phyloP scores from a whole-genome alignment of 768 basidiomycete genomes.

The Kwoniella dendrophila region DNA sequence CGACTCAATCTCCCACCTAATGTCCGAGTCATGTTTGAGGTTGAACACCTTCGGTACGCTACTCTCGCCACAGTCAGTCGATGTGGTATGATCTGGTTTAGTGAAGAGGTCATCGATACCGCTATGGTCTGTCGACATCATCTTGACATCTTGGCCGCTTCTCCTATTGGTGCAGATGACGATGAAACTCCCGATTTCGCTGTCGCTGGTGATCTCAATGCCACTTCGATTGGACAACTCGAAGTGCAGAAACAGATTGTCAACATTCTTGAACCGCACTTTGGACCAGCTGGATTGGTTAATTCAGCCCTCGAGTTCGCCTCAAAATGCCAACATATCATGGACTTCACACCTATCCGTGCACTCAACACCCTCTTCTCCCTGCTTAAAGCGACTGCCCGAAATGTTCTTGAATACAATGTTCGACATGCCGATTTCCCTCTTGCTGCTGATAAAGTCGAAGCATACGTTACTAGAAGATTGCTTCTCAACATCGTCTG shows the following conservation, averaged over 20 bases:
- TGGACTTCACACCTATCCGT: constrained; percentile 93
- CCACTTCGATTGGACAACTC: constrained; percentile 19
- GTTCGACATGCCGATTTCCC: constrained; percentile 94
- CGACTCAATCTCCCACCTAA: constrained; percentile 94
- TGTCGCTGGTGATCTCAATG: constrained; percentile 62
- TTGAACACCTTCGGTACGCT: constrained; percentile 94
- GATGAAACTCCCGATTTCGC: constrained; percentile 65
- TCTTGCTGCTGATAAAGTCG: constrained; percentile 75
- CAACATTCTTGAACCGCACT: constrained; percentile 75
- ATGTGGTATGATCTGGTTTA: constrained; percentile 99
- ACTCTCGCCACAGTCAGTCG: constrained; percentile 98
- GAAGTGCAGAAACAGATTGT: constrained; percentile 59
- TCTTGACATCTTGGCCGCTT: constrained; percentile 70
- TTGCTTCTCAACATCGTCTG: constrained; percentile 90
- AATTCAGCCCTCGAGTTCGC: constrained; percentile 76
- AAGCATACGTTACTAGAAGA: constrained; percentile 87
- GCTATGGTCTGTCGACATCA: constrained; percentile 90
- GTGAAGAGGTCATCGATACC: constrained; percentile 89
- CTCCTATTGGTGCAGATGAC: constrained; percentile 84
- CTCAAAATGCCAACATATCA: constrained; percentile 89
- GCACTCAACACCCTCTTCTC: constrained; percentile 96
- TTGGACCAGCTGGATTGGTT: constrained; percentile 79
- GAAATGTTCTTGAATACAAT: constrained; percentile 93
- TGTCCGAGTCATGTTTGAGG: constrained; percentile 99
- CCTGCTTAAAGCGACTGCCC: constrained; percentile 90